Evolutionary conservation across 371 early-diverging fungal genomes (phyloP).

Genomic region (Phascolomyces articulosus): DNA sequence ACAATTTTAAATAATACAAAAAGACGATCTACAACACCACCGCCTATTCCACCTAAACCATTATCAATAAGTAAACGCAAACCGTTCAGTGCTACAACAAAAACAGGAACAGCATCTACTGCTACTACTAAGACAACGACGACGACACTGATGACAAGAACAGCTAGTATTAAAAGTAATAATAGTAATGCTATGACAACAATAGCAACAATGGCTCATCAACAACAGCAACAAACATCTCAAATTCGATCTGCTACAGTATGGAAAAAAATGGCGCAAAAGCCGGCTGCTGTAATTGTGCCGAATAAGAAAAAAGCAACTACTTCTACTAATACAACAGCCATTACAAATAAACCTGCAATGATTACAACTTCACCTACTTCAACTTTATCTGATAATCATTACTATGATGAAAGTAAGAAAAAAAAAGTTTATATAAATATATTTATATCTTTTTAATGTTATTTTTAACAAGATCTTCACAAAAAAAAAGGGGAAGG

Average conservation of each 20-base stretch:
- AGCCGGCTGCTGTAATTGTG: conserved; percentile 4
- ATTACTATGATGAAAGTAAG: not conserved
- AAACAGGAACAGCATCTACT: conserved; percentile 5
- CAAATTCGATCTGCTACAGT: not conserved
- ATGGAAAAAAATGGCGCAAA: conserved; percentile 4
- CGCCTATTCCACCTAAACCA: conserved; percentile 41
- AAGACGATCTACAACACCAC: conserved; percentile 16
- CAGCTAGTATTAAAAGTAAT: too few relatives aligned
- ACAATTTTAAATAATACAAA: conserved; percentile 14
- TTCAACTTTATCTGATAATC: not conserved
- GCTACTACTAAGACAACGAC: not conserved
- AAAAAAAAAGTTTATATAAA: too few relatives aligned
- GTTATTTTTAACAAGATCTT: too few relatives aligned
- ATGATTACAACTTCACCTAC: not conserved
- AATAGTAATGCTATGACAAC: too few relatives aligned
- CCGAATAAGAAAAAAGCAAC: not conserved
- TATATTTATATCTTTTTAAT: too few relatives aligned
- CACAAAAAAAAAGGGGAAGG: too few relatives aligned
- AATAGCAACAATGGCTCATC: too few relatives aligned
- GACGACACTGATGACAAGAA: too few relatives aligned
- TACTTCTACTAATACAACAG: not conserved
- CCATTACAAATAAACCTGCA: not conserved
- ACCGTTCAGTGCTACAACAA: not conserved
- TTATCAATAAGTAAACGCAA: conserved; percentile 5
- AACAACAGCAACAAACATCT: too few relatives aligned